Conservation (phyloP, 495 filamentous ascomycete genomes). For the Melanomma pulvis-pyrius region DNA sequence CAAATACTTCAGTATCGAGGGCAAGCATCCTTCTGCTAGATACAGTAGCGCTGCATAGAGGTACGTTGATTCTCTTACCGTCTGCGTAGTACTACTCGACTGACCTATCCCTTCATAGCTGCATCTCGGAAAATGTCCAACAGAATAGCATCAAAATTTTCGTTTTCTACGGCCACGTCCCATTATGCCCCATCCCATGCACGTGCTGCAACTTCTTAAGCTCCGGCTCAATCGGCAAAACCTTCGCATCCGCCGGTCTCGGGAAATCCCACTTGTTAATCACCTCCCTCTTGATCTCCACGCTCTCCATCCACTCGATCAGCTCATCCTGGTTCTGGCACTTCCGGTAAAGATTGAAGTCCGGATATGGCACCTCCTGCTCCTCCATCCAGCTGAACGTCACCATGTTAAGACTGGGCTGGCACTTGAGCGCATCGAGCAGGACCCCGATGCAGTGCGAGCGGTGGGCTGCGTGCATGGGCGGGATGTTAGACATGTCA, state of each 20-base stretch:
- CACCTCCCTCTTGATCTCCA: not conserved
- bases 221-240: not conserved
- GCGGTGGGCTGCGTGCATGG: conserved; percentile 30
- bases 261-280: not conserved
- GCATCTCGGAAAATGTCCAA: too few relatives aligned
- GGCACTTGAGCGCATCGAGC: conserved; percentile 46
- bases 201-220: not conserved
- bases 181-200: not conserved
- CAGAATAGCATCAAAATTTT: too few relatives aligned
- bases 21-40: too few relatives aligned
- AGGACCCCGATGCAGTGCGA: conserved; percentile 47
- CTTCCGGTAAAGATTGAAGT: conserved; percentile 31
- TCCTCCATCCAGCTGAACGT: conserved; percentile 47
- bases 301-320: conserved; percentile 13
- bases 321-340: conserved; percentile 31
- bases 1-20: too few relatives aligned
- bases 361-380: conserved; percentile 45
- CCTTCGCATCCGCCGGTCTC: not conserved
- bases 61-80: too few relatives aligned
- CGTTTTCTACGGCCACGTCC: too few relatives aligned
- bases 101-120: too few relatives aligned
- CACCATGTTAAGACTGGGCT: conserved; percentile 44
- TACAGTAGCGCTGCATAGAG: too few relatives aligned
- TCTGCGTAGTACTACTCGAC: too few relatives aligned
- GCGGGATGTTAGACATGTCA: not conserved